Evolutionary conservation across 805 yeast species (phyloP), one percentile per base, ranked within the genome.

Genomic region (Dipodascus geniculatus): DNA sequence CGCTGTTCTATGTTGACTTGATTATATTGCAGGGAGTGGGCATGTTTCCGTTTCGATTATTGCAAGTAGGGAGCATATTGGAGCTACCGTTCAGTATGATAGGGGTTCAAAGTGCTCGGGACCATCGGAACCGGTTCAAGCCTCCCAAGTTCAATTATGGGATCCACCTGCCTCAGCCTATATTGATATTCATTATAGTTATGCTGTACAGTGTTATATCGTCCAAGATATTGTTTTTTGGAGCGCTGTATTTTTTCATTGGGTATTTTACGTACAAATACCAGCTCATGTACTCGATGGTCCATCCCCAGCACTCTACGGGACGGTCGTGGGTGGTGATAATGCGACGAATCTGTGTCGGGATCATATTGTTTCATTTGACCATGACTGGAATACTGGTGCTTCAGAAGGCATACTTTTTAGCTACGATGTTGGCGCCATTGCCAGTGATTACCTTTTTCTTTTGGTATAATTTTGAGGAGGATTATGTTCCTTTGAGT

Each of bases 71-170:
- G 0, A 82, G 85, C 57, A 75, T 91, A 50, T 69, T 88, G 48
- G 78, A 82, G 56, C 86, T 85, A 63, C 87, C 95, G 1, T 78
- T 83, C 53, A 79, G 84, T 66, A 75, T 74, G 57, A 73, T 75
- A 2, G 73, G 73, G 44, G 82, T 89, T 61, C 82, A 80, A 61
- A 87, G 96, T 0, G 95, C 97, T 11, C 73, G 97, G 60, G 95
- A 90, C 60, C 80, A 79, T 62, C 77, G 82, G 58, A 77, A 81
- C 42, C 69, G 88, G 24, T 85, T 86, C 70, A 83, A 80, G 59
- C 97, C 99, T 0, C 95, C 96, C n/a, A 76, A 80, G 16, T 88
- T 91, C 74, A 87, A 89, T 66, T 90, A 90, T 65, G 98, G 98
- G 0, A 69, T 93, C 33, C 87, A 86, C 60, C 73, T 91, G 54